Base-by-base conservation (phyloP, 73 alveolate species). In the Paramecium bursaria region DNA sequence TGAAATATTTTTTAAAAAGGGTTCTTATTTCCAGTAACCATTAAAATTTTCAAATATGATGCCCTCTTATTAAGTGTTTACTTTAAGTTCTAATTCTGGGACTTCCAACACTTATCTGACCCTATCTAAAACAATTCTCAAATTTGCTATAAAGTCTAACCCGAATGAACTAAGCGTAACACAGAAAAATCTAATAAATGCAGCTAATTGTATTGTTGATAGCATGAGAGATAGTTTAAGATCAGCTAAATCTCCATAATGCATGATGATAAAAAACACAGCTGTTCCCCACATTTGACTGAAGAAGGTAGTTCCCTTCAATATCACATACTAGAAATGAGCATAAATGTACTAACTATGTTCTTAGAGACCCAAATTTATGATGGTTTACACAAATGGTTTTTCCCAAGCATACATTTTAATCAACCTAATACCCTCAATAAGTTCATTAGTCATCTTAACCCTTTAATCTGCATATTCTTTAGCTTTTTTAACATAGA, bases 351-450 rank as follows among this genome's bases (percentile, higher is more conserved):
- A 57, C 6, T 33, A 27, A 23, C 26, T 25, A 57, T 57, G 47
- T 49, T 74, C 52, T 19, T 57, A 19, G 23, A 35, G 26, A 10
- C 88, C 51, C 35, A 46, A 9, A 39, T 86, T 75, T 10, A 21
- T 35, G 55, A 86, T 75, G 7, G n/a, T 33, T 17, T 86, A 33
- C 17, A 23, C 46, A 80, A 55, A 86, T 1, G 86, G 73, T n/a
- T 47, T 2, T 23, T 86, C 92, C 92, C 92, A 86, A 0, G 73
- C 61, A 54, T 76, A 86, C 50, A 57, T 54, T 30, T 86, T 86
- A 52, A 86, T 86, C 15, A 75, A 54, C 46, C 92, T 75, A 5
- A 75, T 55, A 21, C 92, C 92, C 4, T 35, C 73, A 33, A 86
- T 76, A 2, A 77, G 46, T 50, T 86, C 92, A 19, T 86, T 39